Evolutionary conservation across 2,329 filamentous ascomycete species (phyloP).

Genomic region (Venturia effusa): DNA sequence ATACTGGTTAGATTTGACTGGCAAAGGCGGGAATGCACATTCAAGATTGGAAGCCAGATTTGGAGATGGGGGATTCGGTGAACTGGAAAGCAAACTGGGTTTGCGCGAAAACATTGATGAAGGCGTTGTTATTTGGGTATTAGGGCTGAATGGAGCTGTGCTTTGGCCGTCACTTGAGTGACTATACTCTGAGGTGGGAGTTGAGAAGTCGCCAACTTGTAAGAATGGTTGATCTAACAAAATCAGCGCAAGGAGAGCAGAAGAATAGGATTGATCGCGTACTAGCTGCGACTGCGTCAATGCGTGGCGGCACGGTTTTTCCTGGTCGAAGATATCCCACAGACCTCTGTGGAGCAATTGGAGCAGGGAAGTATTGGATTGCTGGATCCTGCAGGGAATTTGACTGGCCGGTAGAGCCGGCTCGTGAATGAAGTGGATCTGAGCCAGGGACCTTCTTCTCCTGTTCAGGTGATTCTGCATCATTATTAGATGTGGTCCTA

Average conservation of each 20-base stretch:
- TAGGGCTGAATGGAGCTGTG: constrained; percentile 23
- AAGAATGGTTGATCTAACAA: constrained; percentile 43
- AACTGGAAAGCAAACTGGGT: constrained; percentile 18
- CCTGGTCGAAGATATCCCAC: constrained; percentile 26
- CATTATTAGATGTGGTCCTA: constrained; percentile 4
- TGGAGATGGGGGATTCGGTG: constrained; percentile 22
- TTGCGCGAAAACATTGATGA: constrained; percentile 9
- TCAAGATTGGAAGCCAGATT: constrained; percentile 31
- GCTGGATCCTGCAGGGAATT: constrained; percentile 6
- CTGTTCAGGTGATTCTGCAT: constrained; percentile 15
- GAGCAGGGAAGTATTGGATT: background rate
- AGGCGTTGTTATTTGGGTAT: constrained; percentile 13
- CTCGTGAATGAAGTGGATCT: constrained; percentile 13
- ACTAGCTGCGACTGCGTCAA: constrained; percentile 50
- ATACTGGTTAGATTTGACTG: constrained; percentile 22
- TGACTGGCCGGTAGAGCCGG: background rate
- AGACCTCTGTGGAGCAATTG: constrained; percentile 14
- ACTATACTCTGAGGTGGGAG: constrained; percentile 45
- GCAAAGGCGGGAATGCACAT: constrained; percentile 44
- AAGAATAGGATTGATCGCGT: constrained; percentile 22
- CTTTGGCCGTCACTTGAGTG: constrained; percentile 25
- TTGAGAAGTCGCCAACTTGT: constrained; percentile 45
- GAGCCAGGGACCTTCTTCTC: constrained; percentile 15
- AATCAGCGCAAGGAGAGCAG: constrained; percentile 29
- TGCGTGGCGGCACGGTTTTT: constrained; percentile 40